Evolutionary conservation across 495 filamentous ascomycete genomes (phyloP).

Genomic region (Penicilliopsis zonata): DNA sequence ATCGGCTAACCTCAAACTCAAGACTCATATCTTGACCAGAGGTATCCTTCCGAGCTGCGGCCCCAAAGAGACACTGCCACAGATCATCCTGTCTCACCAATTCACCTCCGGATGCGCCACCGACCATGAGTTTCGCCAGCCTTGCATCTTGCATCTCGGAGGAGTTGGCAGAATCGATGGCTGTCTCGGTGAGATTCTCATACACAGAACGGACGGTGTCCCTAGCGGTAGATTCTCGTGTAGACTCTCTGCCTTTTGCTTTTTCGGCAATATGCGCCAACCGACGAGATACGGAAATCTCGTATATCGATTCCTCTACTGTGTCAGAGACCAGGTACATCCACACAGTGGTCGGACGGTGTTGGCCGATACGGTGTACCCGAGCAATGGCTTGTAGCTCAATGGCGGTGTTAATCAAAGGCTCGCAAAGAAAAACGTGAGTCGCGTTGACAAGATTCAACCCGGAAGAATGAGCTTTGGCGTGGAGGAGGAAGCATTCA

Average conservation of each 20-base stretch:
- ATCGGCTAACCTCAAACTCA: slow-evolving; percentile 28
- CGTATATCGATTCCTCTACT: slow-evolving; percentile 81
- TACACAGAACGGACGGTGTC: slow-evolving; percentile 14
- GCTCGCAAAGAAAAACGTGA: slow-evolving; percentile 91
- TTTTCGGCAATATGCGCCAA: slow-evolving; percentile 58
- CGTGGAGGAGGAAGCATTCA: slow-evolving; percentile 83
- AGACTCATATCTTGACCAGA: slow-evolving; percentile 12
- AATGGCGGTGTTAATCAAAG: slow-evolving; percentile 81
- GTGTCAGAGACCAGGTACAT: slow-evolving; percentile 83
- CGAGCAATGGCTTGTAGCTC: slow-evolving; percentile 90
- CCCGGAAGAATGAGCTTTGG: slow-evolving; percentile 75
- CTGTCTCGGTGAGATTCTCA: slow-evolving; percentile 36
- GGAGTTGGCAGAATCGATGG: slow-evolving; percentile 71
- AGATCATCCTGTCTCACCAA: slow-evolving; percentile 67
- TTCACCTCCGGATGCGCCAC: slow-evolving; percentile 64
- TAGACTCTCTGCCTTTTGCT: slow-evolving; percentile 14
- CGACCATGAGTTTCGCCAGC: slow-evolving; percentile 54
- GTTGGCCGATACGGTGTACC: slow-evolving; percentile 88
- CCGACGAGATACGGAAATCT: slow-evolving; percentile 66
- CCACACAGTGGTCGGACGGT: slow-evolving; percentile 81
- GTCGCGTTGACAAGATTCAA: slow-evolving; percentile 86
- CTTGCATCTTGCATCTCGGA: slow-evolving; percentile 62
- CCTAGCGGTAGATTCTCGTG: slow-evolving; percentile 7
- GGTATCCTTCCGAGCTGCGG: slow-evolving; percentile 12
- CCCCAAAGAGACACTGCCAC: slow-evolving; percentile 80